A percentile compares a stretch with the other conserved stretches of the same genome.
Conservation (phyloP, 306 rosid genomes). For the Castanospermum australe region DNA sequence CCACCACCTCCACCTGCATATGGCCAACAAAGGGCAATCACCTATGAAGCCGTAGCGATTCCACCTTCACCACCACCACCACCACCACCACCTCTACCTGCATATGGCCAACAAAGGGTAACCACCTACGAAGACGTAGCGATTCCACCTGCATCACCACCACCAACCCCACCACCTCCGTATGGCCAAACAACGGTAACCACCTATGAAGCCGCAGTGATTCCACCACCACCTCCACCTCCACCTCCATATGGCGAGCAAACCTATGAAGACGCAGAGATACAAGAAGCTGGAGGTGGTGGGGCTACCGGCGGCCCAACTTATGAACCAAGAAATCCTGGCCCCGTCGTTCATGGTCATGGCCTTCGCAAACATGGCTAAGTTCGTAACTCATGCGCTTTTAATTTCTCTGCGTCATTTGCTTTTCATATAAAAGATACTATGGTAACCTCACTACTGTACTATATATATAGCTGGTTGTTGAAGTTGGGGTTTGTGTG, state of each 20-base stretch:
- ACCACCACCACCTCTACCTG: background rate
- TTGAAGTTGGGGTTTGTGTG: background rate
- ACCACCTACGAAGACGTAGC: conserved; percentile 8
- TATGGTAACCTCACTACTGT: background rate
- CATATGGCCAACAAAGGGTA: background rate
- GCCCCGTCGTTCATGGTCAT: background rate
- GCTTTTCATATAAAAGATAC: background rate
- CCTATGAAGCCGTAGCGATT: too few species aligned
- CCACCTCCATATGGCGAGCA: background rate
- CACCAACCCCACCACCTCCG: background rate
- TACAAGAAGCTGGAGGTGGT: background rate
- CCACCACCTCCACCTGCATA: background rate
- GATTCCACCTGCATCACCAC: conserved; percentile 8
- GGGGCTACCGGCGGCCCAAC: background rate
- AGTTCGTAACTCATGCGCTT: background rate
- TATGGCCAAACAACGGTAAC: background rate
- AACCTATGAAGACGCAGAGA: background rate
- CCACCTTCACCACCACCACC: conserved; percentile 24
- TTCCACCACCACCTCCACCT: conserved; percentile 29
- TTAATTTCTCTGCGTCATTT: background rate
- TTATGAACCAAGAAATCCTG: background rate
- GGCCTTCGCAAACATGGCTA: background rate
- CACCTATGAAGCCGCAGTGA: conserved; percentile 19
- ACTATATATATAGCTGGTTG: background rate
- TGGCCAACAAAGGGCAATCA: background rate